Base-by-base conservation (phyloP, 169 alveolate species). In the Fabrea salina region DNA sequence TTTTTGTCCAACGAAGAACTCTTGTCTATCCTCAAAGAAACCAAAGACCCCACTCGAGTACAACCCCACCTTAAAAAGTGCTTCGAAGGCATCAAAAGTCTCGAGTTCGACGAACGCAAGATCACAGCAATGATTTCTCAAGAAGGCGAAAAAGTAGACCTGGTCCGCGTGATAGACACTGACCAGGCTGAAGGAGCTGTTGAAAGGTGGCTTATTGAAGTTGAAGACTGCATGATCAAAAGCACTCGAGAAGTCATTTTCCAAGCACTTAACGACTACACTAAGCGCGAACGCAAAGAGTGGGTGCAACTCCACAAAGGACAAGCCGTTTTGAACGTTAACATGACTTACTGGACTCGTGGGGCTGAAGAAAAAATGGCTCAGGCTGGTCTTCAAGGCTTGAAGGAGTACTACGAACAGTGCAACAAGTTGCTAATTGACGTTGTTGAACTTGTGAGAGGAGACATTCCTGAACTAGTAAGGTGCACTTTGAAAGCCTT, bases 1-100 rank as follows among this genome's bases (percentile, higher is more conserved):
- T 96, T 97, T 93, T 86, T 95, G 35, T 95, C 98, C n/a, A 96
- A 96, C 82, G 99, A 96, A 83, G 99, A 97, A 85, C 91, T 97
- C 68, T 88, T 97, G 43, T 89, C 93, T 90, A 93, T 97, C 64
- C 90, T 97, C 44, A 96, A 98, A 19, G 96, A 96, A 85, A 95
- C 98, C n/a, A 94, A 94, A 89, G 96, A 97, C 57, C 98, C 98
- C 13, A 79, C 91, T 75, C 86, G 91, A 40, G 96, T 97, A 50
- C 93, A 92, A 82, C 96, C 97, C 7, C 98, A 97, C 83, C 86
- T 97, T 80, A 93, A 94, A 56, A 97, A 97, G 87, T 94, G 98
- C 83, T 97, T 96, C 79, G 99, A 97, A 83, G 99, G 98, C 41
- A 90, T 95, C 47, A 89, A 61, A 91, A 92, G 59, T 22, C 59